Evolutionary conservation across 148 eudicot species (phyloP).

Genomic region (Mesembryanthemum crystallinum): DNA sequence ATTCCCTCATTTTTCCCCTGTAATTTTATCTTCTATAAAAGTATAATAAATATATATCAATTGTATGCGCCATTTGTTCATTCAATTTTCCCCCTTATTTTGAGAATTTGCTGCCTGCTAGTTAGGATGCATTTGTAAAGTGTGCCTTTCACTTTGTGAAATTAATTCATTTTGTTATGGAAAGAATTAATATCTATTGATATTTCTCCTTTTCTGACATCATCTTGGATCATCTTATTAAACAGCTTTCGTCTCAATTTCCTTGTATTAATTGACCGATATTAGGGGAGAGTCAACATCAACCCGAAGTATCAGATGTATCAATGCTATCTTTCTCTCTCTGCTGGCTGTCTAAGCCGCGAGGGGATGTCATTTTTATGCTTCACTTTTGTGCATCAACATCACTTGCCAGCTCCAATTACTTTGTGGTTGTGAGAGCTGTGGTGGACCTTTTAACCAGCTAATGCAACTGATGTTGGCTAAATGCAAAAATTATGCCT

Average conservation of each 20-base stretch:
- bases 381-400: conserved; percentile 22
- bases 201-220: background rate
- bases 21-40: conserved; percentile 33
- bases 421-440: conserved; percentile 1
- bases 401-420: conserved; percentile 14
- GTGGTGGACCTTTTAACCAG: conserved; percentile 32
- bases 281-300: conserved; percentile 13
- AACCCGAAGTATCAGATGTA: background rate
- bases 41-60: conserved; percentile 24
- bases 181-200: background rate
- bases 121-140: conserved; percentile 21
- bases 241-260: background rate
- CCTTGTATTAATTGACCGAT: conserved; percentile 1
- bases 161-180: background rate
- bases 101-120: background rate
- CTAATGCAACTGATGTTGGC: conserved; percentile 15
- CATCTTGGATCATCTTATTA: background rate
- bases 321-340: background rate
- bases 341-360: background rate
- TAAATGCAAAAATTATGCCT: conserved; percentile 1
- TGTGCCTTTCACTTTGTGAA: conserved; percentile 6
- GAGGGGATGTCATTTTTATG: conserved; percentile 5
- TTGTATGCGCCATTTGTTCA: conserved; percentile 19
- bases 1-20: conserved; percentile 30
- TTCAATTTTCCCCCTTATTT: conserved; percentile 16